Evolutionary conservation across 148 eudicot genomes (phyloP).

Genomic region (Spergularia marina): DNA sequence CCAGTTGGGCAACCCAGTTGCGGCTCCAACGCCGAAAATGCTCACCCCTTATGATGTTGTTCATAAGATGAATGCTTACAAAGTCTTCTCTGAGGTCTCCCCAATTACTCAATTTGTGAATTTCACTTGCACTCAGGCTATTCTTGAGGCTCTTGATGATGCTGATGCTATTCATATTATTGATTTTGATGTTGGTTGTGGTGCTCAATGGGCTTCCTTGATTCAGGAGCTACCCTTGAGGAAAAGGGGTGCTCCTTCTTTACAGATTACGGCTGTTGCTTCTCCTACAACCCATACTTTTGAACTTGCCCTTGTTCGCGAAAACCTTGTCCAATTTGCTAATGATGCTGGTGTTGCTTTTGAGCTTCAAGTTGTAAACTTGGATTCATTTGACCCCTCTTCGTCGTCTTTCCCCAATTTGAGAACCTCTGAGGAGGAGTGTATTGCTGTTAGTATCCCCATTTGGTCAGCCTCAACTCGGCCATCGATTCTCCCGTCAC

Average conservation of each 20-base stretch:
- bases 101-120: conserved; percentile 75
- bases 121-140: conserved; percentile 80
- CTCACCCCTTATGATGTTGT: conserved; percentile 65
- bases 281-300: conserved; percentile 46
- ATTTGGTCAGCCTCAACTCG: conserved; percentile 47
- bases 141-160: conserved; percentile 72
- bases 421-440: conserved; percentile 56
- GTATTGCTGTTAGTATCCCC: conserved; percentile 79
- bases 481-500: conserved; percentile 45
- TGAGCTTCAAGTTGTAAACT: conserved; percentile 61
- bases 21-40: conserved; percentile 31
- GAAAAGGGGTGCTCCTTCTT: conserved; percentile 46
- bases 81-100: conserved; percentile 81
- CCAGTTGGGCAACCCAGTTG: conserved; percentile 36
- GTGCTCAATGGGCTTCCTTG: conserved; percentile 94
- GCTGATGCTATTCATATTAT: conserved; percentile 59
- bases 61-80: conserved; percentile 82
- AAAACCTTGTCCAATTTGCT: conserved; percentile 79
- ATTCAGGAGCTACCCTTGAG: conserved; percentile 89
- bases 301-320: conserved; percentile 64
- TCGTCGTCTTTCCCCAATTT: conserved; percentile 48
- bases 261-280: conserved; percentile 75
- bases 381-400: conserved; percentile 54
- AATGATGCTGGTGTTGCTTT: conserved; percentile 63
- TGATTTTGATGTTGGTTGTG: conserved; percentile 90